A percentile compares a stretch with the other conserved stretches of the same genome.
phyloP scores from a whole-genome alignment of 208 protist species.

The Leishmania aethiopica region DNA sequence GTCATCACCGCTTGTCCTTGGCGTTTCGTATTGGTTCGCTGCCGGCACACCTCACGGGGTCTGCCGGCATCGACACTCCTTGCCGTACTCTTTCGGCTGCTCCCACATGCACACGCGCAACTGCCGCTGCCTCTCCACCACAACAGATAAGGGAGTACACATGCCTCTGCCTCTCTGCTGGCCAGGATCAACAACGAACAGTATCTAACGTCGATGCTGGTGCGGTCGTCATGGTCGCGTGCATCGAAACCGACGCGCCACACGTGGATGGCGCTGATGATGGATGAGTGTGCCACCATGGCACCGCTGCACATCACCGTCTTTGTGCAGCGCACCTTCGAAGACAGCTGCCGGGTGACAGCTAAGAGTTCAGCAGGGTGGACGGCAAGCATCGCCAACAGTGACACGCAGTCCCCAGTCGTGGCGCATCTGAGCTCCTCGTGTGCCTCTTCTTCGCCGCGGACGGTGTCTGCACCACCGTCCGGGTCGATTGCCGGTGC shows the following conservation, averaged over 20 bases:
- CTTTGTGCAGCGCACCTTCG: slow-evolving; percentile 18
- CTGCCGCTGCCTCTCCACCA: not conserved
- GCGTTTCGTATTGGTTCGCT: not conserved
- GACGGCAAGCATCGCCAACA: not conserved
- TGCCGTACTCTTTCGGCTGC: not conserved
- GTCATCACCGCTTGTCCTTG: not conserved
- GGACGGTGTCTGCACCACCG: not conserved
- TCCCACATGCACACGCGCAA: not conserved
- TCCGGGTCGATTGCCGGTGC: not conserved
- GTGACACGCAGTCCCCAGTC: not conserved
- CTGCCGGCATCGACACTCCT: too few relatives aligned
- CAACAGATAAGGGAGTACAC: not conserved
- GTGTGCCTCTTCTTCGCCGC: not conserved
- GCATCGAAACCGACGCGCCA: slow-evolving; percentile 19
- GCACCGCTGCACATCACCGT: slow-evolving; percentile 4
- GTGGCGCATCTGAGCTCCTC: not conserved
- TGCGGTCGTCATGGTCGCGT: slow-evolving; percentile 5
- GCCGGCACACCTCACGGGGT: not conserved
- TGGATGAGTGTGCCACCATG: slow-evolving; percentile 31
- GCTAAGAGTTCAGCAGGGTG: not conserved
- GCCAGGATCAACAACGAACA: not conserved
- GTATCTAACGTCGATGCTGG: slow-evolving; percentile 4
- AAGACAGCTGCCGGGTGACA: not conserved
- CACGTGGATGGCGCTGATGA: slow-evolving; percentile 35
- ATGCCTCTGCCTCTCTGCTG: not conserved